phyloP scores from a whole-genome alignment of 192 early-diverging fungal genomes.

The Funneliformis geosporum region DNA sequence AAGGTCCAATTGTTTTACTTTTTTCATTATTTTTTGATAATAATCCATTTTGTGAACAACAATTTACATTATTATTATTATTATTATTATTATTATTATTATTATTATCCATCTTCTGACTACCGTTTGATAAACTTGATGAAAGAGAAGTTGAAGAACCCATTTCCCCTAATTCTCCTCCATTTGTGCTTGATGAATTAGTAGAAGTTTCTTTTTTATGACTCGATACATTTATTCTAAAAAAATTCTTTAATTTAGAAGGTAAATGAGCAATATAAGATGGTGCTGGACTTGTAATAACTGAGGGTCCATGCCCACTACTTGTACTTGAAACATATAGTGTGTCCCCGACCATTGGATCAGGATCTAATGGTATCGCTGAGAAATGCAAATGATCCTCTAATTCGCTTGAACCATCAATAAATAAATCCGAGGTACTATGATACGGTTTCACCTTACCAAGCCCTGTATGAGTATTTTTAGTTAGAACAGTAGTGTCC shows the following conservation, averaged over 20 bases:
- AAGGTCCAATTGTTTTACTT: constrained; percentile 22
- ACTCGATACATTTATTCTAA: constrained; percentile 34
- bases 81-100: no score
- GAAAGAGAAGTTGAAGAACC: constrained; percentile 18
- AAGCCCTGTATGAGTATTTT: neutral
- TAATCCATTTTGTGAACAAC: constrained; percentile 14
- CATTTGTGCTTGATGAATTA: constrained; percentile 2
- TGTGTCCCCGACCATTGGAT: constrained; percentile 23
- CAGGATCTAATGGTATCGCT: constrained; percentile 14
- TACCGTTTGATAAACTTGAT: constrained; percentile 15
- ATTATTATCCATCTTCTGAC: neutral
- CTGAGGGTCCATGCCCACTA: neutral
- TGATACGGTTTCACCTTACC: constrained; percentile 3
- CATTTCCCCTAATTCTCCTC: constrained; percentile 1
- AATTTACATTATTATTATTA: constrained; percentile 21
- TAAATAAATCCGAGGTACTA: constrained; percentile 9
- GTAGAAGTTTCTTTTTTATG: constrained; percentile 25
- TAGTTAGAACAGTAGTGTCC: constrained; percentile 10
- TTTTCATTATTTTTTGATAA: neutral
- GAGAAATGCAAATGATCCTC: neutral
- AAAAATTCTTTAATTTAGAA: constrained; percentile 48
- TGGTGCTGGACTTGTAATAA: constrained; percentile 46
- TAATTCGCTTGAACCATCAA: neutral
- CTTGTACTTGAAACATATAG: neutral
- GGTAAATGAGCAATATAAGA: constrained; percentile 42